Evolutionary conservation across 768 basidiomycete species (phyloP), one percentile per base, ranked within the genome.

Genomic region (Podaxis sp.): DNA sequence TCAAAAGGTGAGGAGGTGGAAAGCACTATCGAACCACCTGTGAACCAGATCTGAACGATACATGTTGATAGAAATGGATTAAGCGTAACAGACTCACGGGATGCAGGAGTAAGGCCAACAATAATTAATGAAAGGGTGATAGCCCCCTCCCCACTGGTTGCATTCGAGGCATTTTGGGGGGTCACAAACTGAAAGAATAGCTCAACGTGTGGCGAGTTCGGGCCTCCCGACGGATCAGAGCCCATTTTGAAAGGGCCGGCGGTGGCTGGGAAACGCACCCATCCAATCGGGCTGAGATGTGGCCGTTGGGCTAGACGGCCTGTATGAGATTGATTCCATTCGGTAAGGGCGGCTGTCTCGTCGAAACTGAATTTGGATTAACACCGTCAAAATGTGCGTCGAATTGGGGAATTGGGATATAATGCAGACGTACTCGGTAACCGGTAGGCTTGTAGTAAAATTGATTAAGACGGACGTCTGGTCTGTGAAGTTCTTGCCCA

Each of bases 1-100:
- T 73, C 74, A 68, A 82, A 83, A 15, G 79, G 73, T 63, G 75
- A 66, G 22, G 72, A 77, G 11, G 79, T 77, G 57, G 73, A 76
- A 63, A 82, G 66, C 6, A 66, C 62, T 11, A 71, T 44, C 3
- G 70, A 58, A 22, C 64, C 66, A 24, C 66, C 66, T 66, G 40
- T 26, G 37, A 28, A 37, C 24, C 7, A 12, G n/a, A 5, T 49
- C 48, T 20, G 4, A 4, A 49, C 10, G 11, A 10, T 17, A 40
- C 40, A 40, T 5, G 2, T 40, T 40, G 17, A 40, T 17, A 5
- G 40, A 40, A 10, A 40, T 10, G 17, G 40, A 20, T 5, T 20
- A 24, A 1, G 12, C n/a, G 41, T 41, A 13, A 26, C 26, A 26
- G 13, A 41, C 48, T 49, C 48, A 49, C 48, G 15, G n/a, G 48